Evolutionary conservation across 2,329 filamentous ascomycete genomes (phyloP), one percentile per base, ranked within the genome.

Genomic region (Epichloe amarillans): DNA sequence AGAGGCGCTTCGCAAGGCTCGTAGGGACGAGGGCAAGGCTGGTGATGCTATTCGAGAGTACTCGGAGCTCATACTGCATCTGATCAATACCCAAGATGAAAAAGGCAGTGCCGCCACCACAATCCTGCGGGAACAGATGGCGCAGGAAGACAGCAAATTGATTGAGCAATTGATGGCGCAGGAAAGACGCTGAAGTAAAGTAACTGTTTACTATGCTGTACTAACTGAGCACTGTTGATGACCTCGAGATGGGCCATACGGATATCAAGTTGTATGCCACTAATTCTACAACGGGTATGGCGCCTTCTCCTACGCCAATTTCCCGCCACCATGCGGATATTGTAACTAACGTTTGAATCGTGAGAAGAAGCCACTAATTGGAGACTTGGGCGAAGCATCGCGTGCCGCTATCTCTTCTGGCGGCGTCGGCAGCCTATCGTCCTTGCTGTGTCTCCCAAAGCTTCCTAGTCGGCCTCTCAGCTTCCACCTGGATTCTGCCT

Each of bases 21-120:
- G 75, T 52, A 67, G 68, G 35, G 69, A 71, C 33, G 69, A 72
- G 1, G 71, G 73, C n/a, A 72, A 75, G 56, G 74, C 75, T 52
- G 78, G 78, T 33, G 77, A 82, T 56, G 80, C 70, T 4, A 68
- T 84, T 33, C 68, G 75, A 49, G 80, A 83, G 62, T 84, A 80
- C 58, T 75, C 73, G 45, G 76, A 78, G 54, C 65, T 83, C 21
- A 71, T 83, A 17, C 58, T 74, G 46, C 68, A 73, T 51, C 63
- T 80, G 36, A 66, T 80, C 50, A 64, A 66, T 42, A 37, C 23
- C 1, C 62, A 64, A 37, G 60, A 57, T 21, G 56, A 57, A 7
- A 57, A 56, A 8, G 54, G 58, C 3, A 64, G 71, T 26, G 61
- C 67, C 7, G 63, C 66, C 6, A 64, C 64, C 6, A 64, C 64